phyloP scores from a whole-genome alignment of 108 stramenopile genomes.

The Cyclotella atomus region DNA sequence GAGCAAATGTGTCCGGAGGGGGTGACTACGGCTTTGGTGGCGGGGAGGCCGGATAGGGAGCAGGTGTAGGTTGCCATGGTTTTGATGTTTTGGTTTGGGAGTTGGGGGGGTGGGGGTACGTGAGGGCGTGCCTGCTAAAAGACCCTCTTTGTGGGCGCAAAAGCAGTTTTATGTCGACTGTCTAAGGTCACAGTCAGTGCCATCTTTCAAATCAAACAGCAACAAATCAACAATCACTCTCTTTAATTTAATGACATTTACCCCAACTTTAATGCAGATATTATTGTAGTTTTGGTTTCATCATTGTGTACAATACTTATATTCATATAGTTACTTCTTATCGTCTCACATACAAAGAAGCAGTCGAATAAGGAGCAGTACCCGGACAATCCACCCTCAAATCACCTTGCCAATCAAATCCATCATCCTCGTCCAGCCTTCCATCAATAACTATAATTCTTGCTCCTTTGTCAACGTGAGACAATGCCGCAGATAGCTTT shows the following conservation, averaged over 20 bases:
- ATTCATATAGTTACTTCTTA: too few species aligned
- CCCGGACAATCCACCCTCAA: constrained; percentile 37
- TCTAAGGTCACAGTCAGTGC: too few species aligned
- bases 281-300: too few species aligned
- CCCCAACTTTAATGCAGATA: too few species aligned
- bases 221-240: too few species aligned
- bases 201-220: too few species aligned
- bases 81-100: not conserved
- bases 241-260: too few species aligned
- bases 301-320: not conserved
- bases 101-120: not conserved
- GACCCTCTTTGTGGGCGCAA: too few species aligned
- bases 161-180: too few species aligned
- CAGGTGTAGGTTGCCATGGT: constrained; percentile 49
- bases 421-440: constrained; percentile 30
- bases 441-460: constrained; percentile 46
- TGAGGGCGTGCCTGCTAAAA: too few species aligned
- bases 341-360: constrained; percentile 52
- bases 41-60: constrained; percentile 70
- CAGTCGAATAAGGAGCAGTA: constrained; percentile 50
- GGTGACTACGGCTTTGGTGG: constrained; percentile 69
- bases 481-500: constrained; percentile 30
- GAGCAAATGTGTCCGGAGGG: constrained; percentile 81
- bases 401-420: constrained; percentile 33
- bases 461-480: constrained; percentile 13